Base-by-base conservation (phyloP, 2,329 filamentous ascomycete species). In the Calonectria pteridis region DNA sequence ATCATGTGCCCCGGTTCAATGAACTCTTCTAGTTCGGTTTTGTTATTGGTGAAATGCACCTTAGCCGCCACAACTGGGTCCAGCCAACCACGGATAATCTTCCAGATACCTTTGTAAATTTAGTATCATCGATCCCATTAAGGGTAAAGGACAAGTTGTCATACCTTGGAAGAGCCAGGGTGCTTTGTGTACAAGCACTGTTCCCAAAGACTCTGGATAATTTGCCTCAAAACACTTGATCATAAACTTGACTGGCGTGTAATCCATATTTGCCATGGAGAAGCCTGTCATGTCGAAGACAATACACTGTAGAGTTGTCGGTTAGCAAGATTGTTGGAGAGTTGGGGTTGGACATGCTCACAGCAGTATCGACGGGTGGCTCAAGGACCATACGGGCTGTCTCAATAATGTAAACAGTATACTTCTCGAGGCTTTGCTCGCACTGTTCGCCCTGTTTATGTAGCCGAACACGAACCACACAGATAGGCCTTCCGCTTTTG, bases 221-320 rank as follows among this genome's bases (percentile, higher is more conserved):
- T 99, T 98, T 73, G 97, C 97, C 86, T 99, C 97, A 82, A 99
- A 99, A 84, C 96, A 98, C 85, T 98, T 98, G 85, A 99, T 98
- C 94, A 99, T 98, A 86, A 98, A 99, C 82, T 98, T 99, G 71
- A 99, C 95, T 1, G 97, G 96, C 0, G 94, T 91, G 84, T 98
- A 98, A 84, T 99, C 97, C 97, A 99, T 98, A 85, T 99, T 99
- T 20, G 96, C 93, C 87, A 98, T 89, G 23, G 94, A 94, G 84
- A 98, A 98, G 75, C 93, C 92, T 10, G 94, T 98, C 95, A 99
- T 96, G 84, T 99, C 97, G 82, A 99, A 99, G 59, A 99, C 87
- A 76, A 99, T 91, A 51, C 94, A 97, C 94, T 98, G 72, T 10
- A 64, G 55, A 28, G 73, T 66, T 49, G 16, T 73, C 81, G 53